phyloP scores from a whole-genome alignment of 352 stramenopile species.

The Elongisporangium undulatum region DNA sequence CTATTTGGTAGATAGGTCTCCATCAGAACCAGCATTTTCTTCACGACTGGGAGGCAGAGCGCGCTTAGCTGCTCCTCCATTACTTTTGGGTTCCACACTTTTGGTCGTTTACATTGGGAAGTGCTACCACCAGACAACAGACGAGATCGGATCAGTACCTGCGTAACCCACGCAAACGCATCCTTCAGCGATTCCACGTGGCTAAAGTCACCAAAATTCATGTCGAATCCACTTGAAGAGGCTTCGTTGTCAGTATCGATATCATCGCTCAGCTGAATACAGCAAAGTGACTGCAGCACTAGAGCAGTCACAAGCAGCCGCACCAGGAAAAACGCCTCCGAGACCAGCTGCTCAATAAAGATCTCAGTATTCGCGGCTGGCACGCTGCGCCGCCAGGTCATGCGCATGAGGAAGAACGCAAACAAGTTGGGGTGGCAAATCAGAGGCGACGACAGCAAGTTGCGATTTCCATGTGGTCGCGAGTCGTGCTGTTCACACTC shows the following conservation, averaged over 20 bases:
- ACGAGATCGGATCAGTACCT: slow-evolving; percentile 41
- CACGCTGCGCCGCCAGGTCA: slow-evolving; percentile 38
- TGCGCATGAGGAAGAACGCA: slow-evolving; percentile 44
- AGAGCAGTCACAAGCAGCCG: slow-evolving; percentile 56
- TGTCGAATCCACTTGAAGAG: background rate
- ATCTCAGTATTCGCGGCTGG: slow-evolving; percentile 21
- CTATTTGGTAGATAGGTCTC: slow-evolving; percentile 40
- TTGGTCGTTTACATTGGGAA: slow-evolving; percentile 1
- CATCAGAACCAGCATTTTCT: slow-evolving; percentile 58
- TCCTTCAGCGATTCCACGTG: slow-evolving; percentile 57
- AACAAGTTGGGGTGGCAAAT: slow-evolving; percentile 47
- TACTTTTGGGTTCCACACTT: slow-evolving; percentile 13
- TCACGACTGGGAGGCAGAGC: slow-evolving; percentile 48
- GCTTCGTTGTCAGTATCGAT: background rate
- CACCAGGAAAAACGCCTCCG: slow-evolving; percentile 50
- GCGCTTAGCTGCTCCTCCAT: slow-evolving; percentile 41
- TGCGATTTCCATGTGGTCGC: background rate
- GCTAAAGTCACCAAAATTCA: slow-evolving; percentile 36
- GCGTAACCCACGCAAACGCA: slow-evolving; percentile 42
- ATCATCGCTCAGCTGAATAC: slow-evolving; percentile 16
- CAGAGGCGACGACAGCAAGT: slow-evolving; percentile 24
- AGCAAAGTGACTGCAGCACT: slow-evolving; percentile 50
- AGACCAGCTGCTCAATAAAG: slow-evolving; percentile 33
- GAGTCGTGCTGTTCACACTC: background rate
- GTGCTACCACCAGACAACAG: slow-evolving; percentile 10